A percentile compares a stretch with the other conserved stretches of the same genome.
phyloP scores from a whole-genome alignment of 2,329 filamentous ascomycete species.

The Colletotrichum sp. region DNA sequence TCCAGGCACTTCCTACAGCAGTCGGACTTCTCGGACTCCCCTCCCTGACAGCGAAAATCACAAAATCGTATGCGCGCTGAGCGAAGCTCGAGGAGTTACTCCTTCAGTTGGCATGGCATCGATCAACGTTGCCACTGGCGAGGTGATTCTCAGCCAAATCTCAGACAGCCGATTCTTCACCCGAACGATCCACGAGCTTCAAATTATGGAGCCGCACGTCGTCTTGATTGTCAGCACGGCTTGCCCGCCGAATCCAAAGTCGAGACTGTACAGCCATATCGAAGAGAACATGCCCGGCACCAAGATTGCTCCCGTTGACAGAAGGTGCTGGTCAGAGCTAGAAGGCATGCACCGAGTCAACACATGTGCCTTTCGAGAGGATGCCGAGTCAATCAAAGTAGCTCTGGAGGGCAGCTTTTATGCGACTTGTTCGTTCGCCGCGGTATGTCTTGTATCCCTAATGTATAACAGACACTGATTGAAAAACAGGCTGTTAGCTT shows the following conservation, averaged over 20 bases:
- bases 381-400: conserved; percentile 81
- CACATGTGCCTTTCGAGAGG: conserved; percentile 78
- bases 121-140: conserved; percentile 83
- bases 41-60: conserved; percentile 58
- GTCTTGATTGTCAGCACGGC: conserved; percentile 79
- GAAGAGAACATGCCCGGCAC: conserved; percentile 73
- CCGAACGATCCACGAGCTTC: conserved; percentile 85
- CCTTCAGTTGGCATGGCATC: conserved; percentile 87
- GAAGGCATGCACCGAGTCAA: conserved; percentile 80
- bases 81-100: conserved; percentile 85
- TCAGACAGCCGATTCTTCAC: conserved; percentile 93
- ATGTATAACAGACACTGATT: conserved; percentile 20
- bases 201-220: conserved; percentile 78
- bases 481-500: conserved; percentile 74
- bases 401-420: conserved; percentile 85
- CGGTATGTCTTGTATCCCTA: conserved; percentile 58
- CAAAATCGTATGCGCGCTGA: conserved; percentile 85
- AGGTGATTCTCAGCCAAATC: conserved; percentile 87
- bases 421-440: conserved; percentile 83
- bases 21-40: conserved; percentile 50
- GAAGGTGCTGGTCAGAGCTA: conserved; percentile 83
- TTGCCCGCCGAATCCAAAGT: conserved; percentile 68
- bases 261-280: conserved; percentile 76
- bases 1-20: conserved; percentile 43
- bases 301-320: conserved; percentile 69